Evolutionary conservation across 225 moss, liverwort and hornwort genomes (phyloP).

Genomic region (Marchantia paleacea): DNA sequence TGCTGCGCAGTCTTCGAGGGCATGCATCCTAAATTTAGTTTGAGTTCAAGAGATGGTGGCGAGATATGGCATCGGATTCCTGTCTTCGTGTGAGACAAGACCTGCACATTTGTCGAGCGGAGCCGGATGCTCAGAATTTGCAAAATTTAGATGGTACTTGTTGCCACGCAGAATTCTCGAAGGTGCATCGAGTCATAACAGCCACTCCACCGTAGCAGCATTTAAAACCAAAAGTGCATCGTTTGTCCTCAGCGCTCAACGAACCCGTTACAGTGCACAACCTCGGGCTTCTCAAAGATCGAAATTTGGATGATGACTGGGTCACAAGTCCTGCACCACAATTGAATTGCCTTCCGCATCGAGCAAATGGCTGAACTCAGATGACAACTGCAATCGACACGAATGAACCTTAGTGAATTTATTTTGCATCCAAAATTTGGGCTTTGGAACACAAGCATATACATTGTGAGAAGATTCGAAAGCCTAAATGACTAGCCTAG

Average conservation of each 20-base stretch:
- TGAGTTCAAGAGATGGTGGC: constrained; percentile 1
- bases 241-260: background rate
- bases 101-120: background rate
- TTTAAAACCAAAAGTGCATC: background rate
- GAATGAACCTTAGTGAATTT: background rate
- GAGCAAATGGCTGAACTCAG: too few relatives aligned
- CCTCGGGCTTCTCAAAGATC: background rate
- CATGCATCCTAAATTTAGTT: background rate
- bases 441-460: background rate
- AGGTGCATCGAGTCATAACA: background rate
- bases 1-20: constrained; percentile 13
- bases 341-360: too few relatives aligned
- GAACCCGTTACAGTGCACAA: background rate
- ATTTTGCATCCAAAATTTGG: constrained; percentile 3
- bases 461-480: background rate
- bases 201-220: background rate
- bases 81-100: constrained; percentile 4
- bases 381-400: background rate
- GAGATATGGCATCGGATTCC: background rate
- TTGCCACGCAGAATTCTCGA: background rate
- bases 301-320: background rate
- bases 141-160: background rate
- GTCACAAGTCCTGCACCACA: too few relatives aligned
- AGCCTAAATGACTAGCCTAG: background rate
- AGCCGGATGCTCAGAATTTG: background rate